phyloP scores from a whole-genome alignment of 1,139 yeast genomes.

The Pichia cactophila region DNA sequence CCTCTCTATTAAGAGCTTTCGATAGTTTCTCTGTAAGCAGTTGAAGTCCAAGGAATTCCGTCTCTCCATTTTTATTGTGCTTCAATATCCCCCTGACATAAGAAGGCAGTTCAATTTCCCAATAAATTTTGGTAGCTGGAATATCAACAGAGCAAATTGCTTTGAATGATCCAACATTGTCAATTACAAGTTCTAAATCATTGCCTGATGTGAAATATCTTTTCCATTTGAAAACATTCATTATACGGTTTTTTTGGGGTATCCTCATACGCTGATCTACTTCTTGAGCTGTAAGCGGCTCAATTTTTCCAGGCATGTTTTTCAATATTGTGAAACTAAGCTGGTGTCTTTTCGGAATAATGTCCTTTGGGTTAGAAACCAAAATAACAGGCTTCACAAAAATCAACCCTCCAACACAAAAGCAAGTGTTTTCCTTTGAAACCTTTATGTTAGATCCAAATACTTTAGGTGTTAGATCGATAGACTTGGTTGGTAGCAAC shows the following conservation, averaged over 20 bases:
- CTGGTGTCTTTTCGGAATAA: neutral
- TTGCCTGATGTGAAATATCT: neutral
- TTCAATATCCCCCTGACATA: conserved; percentile 1
- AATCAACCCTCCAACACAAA: conserved; percentile 2
- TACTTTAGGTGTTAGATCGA: neutral
- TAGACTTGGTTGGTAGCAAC: neutral
- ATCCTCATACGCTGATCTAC: neutral
- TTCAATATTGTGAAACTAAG: neutral
- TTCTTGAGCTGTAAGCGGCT: neutral
- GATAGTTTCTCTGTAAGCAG: neutral
- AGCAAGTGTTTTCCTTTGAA: neutral
- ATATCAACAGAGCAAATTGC: neutral
- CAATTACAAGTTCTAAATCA: conserved; percentile 5
- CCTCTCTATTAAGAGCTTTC: neutral
- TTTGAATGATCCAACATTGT: conserved; percentile 9
- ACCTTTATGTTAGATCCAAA: neutral
- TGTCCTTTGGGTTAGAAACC: neutral
- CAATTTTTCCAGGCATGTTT: conserved; percentile 6
- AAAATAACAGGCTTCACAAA: conserved; percentile 15
- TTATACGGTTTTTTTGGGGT: neutral
- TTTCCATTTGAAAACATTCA: conserved; percentile 3
- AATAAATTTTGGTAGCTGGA: neutral
- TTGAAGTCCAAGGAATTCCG: neutral
- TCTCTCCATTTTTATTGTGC: neutral
- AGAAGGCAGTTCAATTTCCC: conserved; percentile 7